Percentiles rank a stretch among this genome's conserved stretches.
phyloP scores from a whole-genome alignment of 495 filamentous ascomycete species.

The Hypoxylon lienhwacheense region DNA sequence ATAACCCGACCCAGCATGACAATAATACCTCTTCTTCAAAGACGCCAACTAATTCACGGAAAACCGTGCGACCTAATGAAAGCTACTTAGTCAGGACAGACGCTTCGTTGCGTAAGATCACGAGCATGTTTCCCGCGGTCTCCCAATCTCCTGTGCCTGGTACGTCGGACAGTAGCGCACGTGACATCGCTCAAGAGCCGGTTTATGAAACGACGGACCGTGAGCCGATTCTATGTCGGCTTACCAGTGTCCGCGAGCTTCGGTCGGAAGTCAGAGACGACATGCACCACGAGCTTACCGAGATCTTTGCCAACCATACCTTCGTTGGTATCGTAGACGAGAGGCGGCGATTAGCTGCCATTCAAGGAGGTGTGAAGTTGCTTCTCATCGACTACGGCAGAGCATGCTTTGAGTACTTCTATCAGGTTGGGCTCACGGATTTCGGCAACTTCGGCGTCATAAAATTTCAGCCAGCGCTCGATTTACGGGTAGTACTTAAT shows the following conservation, averaged over 20 bases:
- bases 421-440: slow-evolving; percentile 93
- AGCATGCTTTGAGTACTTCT: slow-evolving; percentile 88
- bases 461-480: slow-evolving; percentile 73
- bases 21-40: slow-evolving; percentile 36
- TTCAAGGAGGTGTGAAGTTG: slow-evolving; percentile 91
- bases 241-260: slow-evolving; percentile 79
- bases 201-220: slow-evolving; percentile 73
- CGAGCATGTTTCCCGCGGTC: slow-evolving; percentile 77
- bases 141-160: slow-evolving; percentile 21
- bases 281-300: slow-evolving; percentile 88
- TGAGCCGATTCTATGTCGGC: slow-evolving; percentile 65
- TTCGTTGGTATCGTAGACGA: slow-evolving; percentile 95
- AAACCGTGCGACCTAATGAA: slow-evolving; percentile 69
- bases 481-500: slow-evolving; percentile 67
- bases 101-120: slow-evolving; percentile 89
- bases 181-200: slow-evolving; percentile 46
- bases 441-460: slow-evolving; percentile 95
- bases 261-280: slow-evolving; percentile 76
- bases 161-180: slow-evolving; percentile 30
- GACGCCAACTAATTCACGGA: slow-evolving; percentile 46
- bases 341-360: slow-evolving; percentile 79
- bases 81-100: slow-evolving; percentile 92
- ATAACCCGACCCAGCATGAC: slow-evolving; percentile 39
- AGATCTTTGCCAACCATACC: slow-evolving; percentile 84
- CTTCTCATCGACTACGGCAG: slow-evolving; percentile 94